phyloP scores from a whole-genome alignment of 352 stramenopile genomes.

The Phytophthora idaei region DNA sequence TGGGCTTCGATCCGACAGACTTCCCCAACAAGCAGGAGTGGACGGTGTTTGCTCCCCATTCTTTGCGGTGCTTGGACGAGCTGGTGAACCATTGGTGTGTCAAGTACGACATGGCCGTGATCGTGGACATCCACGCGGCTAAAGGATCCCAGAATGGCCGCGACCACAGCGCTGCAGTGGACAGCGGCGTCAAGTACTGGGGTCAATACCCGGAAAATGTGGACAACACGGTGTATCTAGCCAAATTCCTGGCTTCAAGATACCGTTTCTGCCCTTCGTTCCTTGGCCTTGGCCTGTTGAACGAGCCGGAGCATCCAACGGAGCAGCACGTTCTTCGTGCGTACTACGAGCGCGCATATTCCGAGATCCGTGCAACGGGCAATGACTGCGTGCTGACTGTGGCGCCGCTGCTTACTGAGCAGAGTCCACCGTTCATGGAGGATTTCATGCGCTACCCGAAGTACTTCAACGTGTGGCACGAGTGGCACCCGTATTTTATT shows the following conservation, averaged over 20 bases:
- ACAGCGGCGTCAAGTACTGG: slow-evolving; percentile 57
- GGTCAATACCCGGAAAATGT: slow-evolving; percentile 71
- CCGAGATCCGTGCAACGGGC: slow-evolving; percentile 56
- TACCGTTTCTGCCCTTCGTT: slow-evolving; percentile 79
- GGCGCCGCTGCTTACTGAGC: slow-evolving; percentile 61
- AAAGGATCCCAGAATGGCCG: slow-evolving; percentile 85
- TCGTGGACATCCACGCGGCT: slow-evolving; percentile 80
- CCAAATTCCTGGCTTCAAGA: slow-evolving; percentile 62
- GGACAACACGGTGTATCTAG: slow-evolving; percentile 57
- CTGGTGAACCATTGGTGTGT: slow-evolving; percentile 57
- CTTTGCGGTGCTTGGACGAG: slow-evolving; percentile 55
- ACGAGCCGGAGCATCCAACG: slow-evolving; percentile 66
- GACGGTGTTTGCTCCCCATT: slow-evolving; percentile 48
- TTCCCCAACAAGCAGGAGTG: slow-evolving; percentile 51
- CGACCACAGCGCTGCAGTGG: slow-evolving; percentile 72
- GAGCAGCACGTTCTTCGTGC: slow-evolving; percentile 62
- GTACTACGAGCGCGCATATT: slow-evolving; percentile 82
- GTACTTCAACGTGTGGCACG: slow-evolving; percentile 84
- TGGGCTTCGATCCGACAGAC: slow-evolving; percentile 69
- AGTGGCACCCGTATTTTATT: slow-evolving; percentile 89
- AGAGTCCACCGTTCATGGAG: slow-evolving; percentile 58
- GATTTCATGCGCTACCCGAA: slow-evolving; percentile 61
- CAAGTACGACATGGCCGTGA: slow-evolving; percentile 61
- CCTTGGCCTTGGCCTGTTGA: slow-evolving; percentile 74
- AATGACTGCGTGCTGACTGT: slow-evolving; percentile 84